These are phyloP conservation scores for Aspergillus diversus DNA, from an alignment of 495 filamentous ascomycete species.

Conservation along the genomic window DNA sequence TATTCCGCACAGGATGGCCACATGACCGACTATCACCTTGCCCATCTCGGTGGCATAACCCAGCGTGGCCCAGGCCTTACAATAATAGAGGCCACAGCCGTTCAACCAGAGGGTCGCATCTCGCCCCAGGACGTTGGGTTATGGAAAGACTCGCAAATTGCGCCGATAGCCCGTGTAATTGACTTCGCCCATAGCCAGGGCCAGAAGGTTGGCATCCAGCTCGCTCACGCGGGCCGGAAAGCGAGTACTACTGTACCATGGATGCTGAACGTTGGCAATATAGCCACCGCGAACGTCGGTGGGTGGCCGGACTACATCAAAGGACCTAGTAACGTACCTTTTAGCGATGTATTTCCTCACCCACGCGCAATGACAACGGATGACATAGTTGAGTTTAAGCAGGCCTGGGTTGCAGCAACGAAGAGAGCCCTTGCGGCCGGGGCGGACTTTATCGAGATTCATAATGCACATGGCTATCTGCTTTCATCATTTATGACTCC, in stretches of 20 bases:
- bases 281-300: constrained; percentile 23
- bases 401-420: constrained; percentile 55
- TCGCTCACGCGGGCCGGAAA: constrained; percentile 79
- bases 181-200: constrained; percentile 75
- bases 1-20: constrained; percentile 68
- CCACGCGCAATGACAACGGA: constrained; percentile 58
- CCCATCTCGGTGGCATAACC: constrained; percentile 61
- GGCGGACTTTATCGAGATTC: constrained; percentile 63
- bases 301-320: constrained; percentile 52
- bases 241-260: constrained; percentile 71
- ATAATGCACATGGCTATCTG: constrained; percentile 69
- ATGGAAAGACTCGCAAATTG: constrained; percentile 76
- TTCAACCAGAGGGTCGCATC: constrained; percentile 74
- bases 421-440: constrained; percentile 61
- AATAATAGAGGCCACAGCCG: constrained; percentile 75
- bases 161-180: constrained; percentile 58
- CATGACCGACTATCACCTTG: constrained; percentile 65
- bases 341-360: constrained; percentile 50
- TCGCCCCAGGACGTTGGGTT: constrained; percentile 72
- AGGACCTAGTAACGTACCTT: constrained; percentile 60
- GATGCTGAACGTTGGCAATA: constrained; percentile 57
- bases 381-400: constrained; percentile 63
- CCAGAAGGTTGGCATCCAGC: constrained; percentile 73
- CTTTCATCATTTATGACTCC: constrained; percentile 69
- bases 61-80: constrained; percentile 68